Conservation (phyloP, 1,284 basidiomycete genomes). For the Apiotrichum veenhuisii region DNA sequence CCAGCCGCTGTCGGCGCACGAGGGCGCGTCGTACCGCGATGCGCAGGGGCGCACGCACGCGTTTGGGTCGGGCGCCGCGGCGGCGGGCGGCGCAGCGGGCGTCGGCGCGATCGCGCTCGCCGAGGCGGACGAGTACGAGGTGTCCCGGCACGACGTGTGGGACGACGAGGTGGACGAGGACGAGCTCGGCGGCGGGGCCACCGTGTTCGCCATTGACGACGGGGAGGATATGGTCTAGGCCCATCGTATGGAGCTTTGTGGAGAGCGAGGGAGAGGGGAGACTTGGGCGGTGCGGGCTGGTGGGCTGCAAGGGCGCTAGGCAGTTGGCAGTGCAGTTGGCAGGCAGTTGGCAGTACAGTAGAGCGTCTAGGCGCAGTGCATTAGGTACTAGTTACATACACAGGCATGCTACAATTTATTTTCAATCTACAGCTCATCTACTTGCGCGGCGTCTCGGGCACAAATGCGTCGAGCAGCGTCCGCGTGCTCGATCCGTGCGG, state of each 20-base stretch:
- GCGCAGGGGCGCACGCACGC: conserved; percentile 41
- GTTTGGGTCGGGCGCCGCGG: conserved; percentile 19
- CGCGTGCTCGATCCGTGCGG: background rate
- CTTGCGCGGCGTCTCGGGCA: conserved; percentile 29
- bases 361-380: too few species aligned
- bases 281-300: too few species aligned
- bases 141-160: conserved; percentile 25
- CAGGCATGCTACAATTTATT: background rate
- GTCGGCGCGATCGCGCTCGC: conserved; percentile 5
- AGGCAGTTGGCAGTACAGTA: too few species aligned
- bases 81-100: conserved; percentile 4
- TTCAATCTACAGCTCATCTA: conserved; percentile 9
- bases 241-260: background rate
- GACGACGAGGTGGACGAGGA: conserved; percentile 26
- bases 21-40: conserved; percentile 36
- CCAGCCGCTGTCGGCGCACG: conserved; percentile 35
- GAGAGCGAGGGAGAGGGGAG: background rate
- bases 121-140: conserved; percentile 4
- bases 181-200: background rate
- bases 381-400: too few species aligned
- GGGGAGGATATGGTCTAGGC: background rate
- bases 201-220: background rate
- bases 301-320: too few species aligned
- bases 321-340: too few species aligned
- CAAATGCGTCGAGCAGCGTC: background rate